A percentile compares a stretch with the other conserved stretches of the same genome.
Evolutionary conservation across 2,329 filamentous ascomycete genomes (phyloP).

Genomic region (Nemania abortiva): DNA sequence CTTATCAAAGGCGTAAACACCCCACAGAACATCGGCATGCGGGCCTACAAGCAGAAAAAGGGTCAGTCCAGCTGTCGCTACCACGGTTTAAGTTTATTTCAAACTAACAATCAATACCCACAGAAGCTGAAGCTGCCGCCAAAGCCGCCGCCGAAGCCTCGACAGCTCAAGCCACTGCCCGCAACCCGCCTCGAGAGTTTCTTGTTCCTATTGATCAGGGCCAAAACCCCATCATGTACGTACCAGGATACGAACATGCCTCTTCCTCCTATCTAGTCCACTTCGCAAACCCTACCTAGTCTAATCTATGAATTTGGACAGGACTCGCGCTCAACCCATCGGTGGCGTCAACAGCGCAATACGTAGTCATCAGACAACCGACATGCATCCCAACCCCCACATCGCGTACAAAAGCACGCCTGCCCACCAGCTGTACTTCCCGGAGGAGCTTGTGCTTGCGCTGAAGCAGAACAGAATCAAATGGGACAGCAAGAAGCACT

Average conservation of each 20-base stretch:
- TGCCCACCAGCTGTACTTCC: slow-evolving; percentile 32
- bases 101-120: slow-evolving; percentile 7
- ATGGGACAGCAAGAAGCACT: slow-evolving; percentile 22
- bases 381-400: not conserved
- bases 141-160: not conserved
- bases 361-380: not conserved
- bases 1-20: slow-evolving; percentile 25
- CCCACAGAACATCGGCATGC: slow-evolving; percentile 31
- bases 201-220: slow-evolving; percentile 8
- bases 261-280: not conserved
- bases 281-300: too few relatives aligned
- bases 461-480: slow-evolving; percentile 24
- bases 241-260: not conserved
- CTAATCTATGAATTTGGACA: not conserved
- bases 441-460: slow-evolving; percentile 15
- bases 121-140: slow-evolving; percentile 12
- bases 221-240: not conserved
- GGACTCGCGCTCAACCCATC: too few relatives aligned
- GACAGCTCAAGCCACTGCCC: not conserved
- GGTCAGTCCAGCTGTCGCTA: slow-evolving; percentile 1
- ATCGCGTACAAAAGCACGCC: slow-evolving; percentile 33
- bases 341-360: not conserved
- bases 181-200: slow-evolving; percentile 12
- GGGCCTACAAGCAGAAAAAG: slow-evolving; percentile 20
- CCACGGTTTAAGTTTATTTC: not conserved